phyloP scores from a whole-genome alignment of 1,139 yeast species.

The Williopsis jadinii region DNA sequence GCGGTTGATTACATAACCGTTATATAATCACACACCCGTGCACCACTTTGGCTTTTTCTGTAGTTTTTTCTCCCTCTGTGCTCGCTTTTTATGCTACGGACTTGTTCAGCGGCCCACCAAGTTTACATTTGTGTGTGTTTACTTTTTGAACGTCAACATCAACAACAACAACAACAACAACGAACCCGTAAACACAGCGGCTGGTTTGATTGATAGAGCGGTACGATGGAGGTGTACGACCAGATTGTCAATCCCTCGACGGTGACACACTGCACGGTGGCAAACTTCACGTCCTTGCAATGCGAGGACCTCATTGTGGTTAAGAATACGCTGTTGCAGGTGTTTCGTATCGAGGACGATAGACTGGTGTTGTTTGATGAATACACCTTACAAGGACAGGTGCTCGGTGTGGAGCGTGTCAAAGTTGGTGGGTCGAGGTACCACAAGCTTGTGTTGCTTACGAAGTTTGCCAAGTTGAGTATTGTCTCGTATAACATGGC shows the following conservation, averaged over 20 bases:
- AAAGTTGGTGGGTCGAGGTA: slow-evolving; percentile 44
- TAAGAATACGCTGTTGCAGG: slow-evolving; percentile 65
- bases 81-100: too few species aligned
- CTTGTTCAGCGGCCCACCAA: too few species aligned
- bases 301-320: slow-evolving; percentile 57
- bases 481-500: slow-evolving; percentile 64
- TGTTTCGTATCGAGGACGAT: slow-evolving; percentile 41
- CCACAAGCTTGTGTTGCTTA: slow-evolving; percentile 62
- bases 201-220: too few species aligned
- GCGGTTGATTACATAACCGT: too few species aligned
- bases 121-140: too few species aligned
- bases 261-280: slow-evolving; percentile 55
- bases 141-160: too few species aligned
- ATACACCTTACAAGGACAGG: slow-evolving; percentile 64
- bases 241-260: slow-evolving; percentile 77
- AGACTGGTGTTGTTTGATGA: slow-evolving; percentile 55
- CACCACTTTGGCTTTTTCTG: too few species aligned
- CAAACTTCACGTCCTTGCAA: slow-evolving; percentile 50
- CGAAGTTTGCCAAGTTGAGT: slow-evolving; percentile 73
- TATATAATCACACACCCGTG: too few species aligned
- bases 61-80: too few species aligned
- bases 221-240: slow-evolving; percentile 70
- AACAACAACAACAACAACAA: too few species aligned
- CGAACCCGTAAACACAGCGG: too few species aligned
- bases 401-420: slow-evolving; percentile 51